A percentile compares a stretch with the other conserved stretches of the same genome.
phyloP scores from a whole-genome alignment of 495 filamentous ascomycete species.

The Neurospora africana region DNA sequence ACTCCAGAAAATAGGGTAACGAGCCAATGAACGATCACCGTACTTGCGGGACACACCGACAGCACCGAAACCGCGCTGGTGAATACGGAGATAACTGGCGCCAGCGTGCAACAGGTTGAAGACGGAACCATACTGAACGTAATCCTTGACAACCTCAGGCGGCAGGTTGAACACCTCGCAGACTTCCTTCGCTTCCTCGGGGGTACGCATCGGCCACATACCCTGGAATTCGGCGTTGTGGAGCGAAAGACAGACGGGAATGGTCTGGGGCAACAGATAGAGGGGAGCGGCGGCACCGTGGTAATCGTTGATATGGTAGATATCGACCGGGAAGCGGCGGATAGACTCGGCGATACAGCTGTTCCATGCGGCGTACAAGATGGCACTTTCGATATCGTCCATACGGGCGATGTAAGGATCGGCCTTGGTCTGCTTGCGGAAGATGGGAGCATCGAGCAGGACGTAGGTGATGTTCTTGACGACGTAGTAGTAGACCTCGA shows the following conservation, averaged over 20 bases:
- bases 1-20: constrained; percentile 73
- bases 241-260: constrained; percentile 45
- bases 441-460: constrained; percentile 58
- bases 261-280: constrained; percentile 53
- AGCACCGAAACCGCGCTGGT: constrained; percentile 65
- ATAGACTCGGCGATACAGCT: constrained; percentile 57
- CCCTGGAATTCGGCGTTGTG: constrained; percentile 63
- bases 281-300: constrained; percentile 64
- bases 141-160: constrained; percentile 38
- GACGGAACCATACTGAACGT: constrained; percentile 60
- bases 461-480: constrained; percentile 63
- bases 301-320: constrained; percentile 78
- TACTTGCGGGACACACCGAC: constrained; percentile 70
- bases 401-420: constrained; percentile 64
- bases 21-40: constrained; percentile 61
- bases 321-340: constrained; percentile 50
- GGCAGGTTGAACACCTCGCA: constrained; percentile 60
- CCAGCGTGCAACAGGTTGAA: constrained; percentile 67
- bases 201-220: constrained; percentile 62
- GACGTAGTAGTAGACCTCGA: constrained; percentile 56
- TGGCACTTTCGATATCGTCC: constrained; percentile 63
- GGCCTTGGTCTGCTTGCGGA: constrained; percentile 54
- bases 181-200: constrained; percentile 56
- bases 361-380: constrained; percentile 69
- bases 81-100: constrained; percentile 62